These are phyloP conservation scores for Elaphomyces granulatus DNA, from an alignment of 495 filamentous ascomycete species.

Conservation along the genomic window DNA sequence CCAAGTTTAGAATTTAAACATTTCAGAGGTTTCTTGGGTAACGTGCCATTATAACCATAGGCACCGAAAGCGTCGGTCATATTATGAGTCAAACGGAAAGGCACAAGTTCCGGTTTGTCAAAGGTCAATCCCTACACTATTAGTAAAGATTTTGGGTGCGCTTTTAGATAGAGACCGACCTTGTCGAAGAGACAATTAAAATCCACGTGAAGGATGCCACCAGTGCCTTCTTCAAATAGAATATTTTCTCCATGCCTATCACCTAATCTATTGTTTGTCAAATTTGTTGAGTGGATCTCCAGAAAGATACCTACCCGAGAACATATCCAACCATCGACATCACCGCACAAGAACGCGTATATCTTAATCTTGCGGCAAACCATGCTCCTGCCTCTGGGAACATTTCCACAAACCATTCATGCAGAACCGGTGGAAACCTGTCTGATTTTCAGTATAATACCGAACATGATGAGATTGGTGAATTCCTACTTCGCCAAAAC, in stretches of 20 bases:
- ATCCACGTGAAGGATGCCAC: constrained; percentile 92
- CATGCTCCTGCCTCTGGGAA: constrained; percentile 86
- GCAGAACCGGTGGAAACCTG: constrained; percentile 66
- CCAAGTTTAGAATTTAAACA: neutral
- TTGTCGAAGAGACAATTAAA: constrained; percentile 99
- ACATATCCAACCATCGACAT: constrained; percentile 98
- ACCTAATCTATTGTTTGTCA: constrained; percentile 41
- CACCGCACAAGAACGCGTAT: constrained; percentile 85
- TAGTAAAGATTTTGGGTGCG: constrained; percentile 1
- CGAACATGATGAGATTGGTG: neutral
- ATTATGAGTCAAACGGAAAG: constrained; percentile 97
- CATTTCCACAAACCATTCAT: constrained; percentile 89
- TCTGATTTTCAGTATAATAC: constrained; percentile 9
- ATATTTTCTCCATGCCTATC: constrained; percentile 99
- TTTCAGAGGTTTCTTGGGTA: neutral
- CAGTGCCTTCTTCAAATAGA: constrained; percentile 83
- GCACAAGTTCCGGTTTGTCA: constrained; percentile 84
- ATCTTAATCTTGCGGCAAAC: constrained; percentile 82
- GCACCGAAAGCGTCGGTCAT: constrained; percentile 96
- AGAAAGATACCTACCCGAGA: constrained; percentile 42
- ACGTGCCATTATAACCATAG: constrained; percentile 61
- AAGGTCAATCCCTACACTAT: constrained; percentile 60
- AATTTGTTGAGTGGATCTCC: neutral
- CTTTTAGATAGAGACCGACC: constrained; percentile 11
- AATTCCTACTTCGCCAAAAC: constrained; percentile 36